Evolutionary conservation across 495 filamentous ascomycete species (phyloP), one percentile per base, ranked within the genome.

Genomic region (Geoglossum glabrum): DNA sequence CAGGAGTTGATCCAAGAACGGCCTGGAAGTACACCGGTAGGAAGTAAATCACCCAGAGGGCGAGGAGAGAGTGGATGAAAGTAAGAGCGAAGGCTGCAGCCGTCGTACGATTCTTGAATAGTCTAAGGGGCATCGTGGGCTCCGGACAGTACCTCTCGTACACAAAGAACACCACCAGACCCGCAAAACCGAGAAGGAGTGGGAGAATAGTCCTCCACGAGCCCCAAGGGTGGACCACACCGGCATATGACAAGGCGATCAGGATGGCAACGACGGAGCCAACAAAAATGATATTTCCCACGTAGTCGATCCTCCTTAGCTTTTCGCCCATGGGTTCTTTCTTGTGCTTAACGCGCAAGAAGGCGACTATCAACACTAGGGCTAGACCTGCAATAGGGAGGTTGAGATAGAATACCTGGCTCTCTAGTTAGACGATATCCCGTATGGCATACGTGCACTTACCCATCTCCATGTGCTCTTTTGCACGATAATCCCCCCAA

Each of bases 21-120:
- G 52, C 52, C 23, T 59, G 57, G 47, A 59, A 59, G 33, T 59
- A 59, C 5, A 59, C n/a, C 4, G 57, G 57, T 5, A 59, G 50
- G 31, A 57, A 59, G 47, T 58, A 59, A 34, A 34, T 11, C 5
- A 11, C 31, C 31, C 31, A 34, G 31, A 5, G 11, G 5, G 11
- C 11, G 4, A 38, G 52, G 5, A 27, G 4, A 5, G 5, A 5
- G 46, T 34, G 31, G 5, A 34, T 34, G 31, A 34, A 34, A 5
- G 31, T 34, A 5, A 34, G 31, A 34, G 31, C 31, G 11, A 34
- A 34, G 31, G 31, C 31, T 5, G 5, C 31, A 5, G 31, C 31
- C 5, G 31, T 5, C 31, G 31, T 34, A 5, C 31, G 31, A 11
- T 34, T 34, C 11, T 5, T 5, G 11, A 34, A 34, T 11, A 34